Percentiles rank a stretch among this genome's conserved stretches.
Evolutionary conservation across 768 basidiomycete genomes (phyloP).

Genomic region (Rhodotorula kratochvilovae): DNA sequence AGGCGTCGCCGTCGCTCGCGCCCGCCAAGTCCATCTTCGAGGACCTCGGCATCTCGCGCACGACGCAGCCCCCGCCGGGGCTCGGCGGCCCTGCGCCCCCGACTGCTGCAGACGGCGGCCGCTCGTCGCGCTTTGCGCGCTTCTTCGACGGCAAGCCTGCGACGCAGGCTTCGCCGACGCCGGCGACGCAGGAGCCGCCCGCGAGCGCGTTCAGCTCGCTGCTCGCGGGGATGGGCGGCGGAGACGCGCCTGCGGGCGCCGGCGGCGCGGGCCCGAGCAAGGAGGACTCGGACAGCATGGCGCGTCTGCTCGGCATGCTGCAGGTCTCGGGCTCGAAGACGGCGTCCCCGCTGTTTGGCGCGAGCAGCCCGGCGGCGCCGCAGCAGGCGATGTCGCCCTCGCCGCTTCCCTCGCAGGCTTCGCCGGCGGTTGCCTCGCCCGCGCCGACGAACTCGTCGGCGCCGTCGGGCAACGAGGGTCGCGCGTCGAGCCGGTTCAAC

Average conservation of each 20-base stretch:
- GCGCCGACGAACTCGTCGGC: background rate
- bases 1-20: background rate
- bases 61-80: slow-evolving; percentile 9
- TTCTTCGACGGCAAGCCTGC: slow-evolving; percentile 39
- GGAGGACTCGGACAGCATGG: slow-evolving; percentile 37
- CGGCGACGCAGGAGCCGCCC: slow-evolving; percentile 2
- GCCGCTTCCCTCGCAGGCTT: background rate
- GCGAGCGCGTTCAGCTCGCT: slow-evolving; percentile 30
- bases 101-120: background rate
- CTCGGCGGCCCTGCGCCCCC: background rate
- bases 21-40: slow-evolving; percentile 29
- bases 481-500: slow-evolving; percentile 26
- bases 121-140: slow-evolving; percentile 35
- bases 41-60: slow-evolving; percentile 27
- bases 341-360: background rate
- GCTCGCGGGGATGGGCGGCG: background rate
- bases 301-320: slow-evolving; percentile 33
- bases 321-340: slow-evolving; percentile 24
- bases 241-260: background rate
- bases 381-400: background rate
- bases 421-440: background rate
- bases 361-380: background rate
- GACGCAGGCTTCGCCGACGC: background rate
- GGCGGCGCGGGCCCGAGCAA: slow-evolving; percentile 12
- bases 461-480: background rate